Evolutionary conservation across 306 rosid species (phyloP).

Genomic region (Senna siamea): DNA sequence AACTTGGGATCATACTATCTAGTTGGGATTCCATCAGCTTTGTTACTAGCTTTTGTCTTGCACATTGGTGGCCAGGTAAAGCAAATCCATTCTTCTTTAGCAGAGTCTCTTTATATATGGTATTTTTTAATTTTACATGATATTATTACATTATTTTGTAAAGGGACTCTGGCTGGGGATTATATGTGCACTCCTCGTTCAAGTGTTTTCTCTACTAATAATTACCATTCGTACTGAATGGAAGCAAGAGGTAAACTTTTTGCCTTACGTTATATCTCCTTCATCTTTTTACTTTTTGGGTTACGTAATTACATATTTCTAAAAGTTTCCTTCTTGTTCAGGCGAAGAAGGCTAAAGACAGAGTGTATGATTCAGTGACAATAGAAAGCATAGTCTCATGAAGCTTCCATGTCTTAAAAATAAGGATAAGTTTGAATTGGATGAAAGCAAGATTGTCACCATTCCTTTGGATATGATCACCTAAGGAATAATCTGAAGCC

Average conservation of each 20-base stretch:
- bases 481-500: too few relatives aligned
- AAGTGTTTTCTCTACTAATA: slow-evolving; percentile 50
- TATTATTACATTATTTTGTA: slow-evolving; percentile 4
- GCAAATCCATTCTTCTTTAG: background rate
- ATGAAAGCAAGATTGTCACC: too few relatives aligned
- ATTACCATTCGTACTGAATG: slow-evolving; percentile 64
- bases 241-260: slow-evolving; percentile 61
- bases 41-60: slow-evolving; percentile 62
- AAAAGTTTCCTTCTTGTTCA: slow-evolving; percentile 21
- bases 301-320: background rate
- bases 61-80: slow-evolving; percentile 73
- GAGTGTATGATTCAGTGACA: slow-evolving; percentile 44
- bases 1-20: slow-evolving; percentile 78
- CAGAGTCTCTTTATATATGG: background rate
- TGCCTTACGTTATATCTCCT: background rate
- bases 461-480: too few relatives aligned
- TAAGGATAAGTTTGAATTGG: too few relatives aligned
- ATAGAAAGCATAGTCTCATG: slow-evolving; percentile 33
- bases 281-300: background rate
- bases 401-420: background rate
- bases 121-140: background rate
- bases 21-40: slow-evolving; percentile 72
- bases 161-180: slow-evolving; percentile 87
- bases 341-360: slow-evolving; percentile 56
- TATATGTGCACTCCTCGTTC: slow-evolving; percentile 69